phyloP scores from a whole-genome alignment of 768 basidiomycete genomes.

The Naganishia vishniacii region DNA sequence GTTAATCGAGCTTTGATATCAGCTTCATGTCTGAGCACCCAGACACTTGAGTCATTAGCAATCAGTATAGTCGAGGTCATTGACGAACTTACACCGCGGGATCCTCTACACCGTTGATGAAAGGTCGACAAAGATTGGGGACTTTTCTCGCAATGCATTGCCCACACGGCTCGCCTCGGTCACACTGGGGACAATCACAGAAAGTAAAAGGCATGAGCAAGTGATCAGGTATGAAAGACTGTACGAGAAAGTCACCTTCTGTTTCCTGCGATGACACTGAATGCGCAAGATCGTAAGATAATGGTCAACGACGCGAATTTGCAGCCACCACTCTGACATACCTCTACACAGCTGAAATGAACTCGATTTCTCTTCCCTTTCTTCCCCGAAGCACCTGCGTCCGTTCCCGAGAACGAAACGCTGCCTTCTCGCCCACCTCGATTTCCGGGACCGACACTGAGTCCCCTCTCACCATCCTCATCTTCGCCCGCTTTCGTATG shows the following conservation, averaged over 20 bases:
- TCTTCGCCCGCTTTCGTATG: background rate
- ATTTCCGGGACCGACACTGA: background rate
- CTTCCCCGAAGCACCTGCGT: conserved; percentile 9
- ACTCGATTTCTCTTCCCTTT: conserved; percentile 41
- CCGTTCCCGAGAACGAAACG: background rate
- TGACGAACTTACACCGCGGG: conserved; percentile 35
- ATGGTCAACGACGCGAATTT: background rate
- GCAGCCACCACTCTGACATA: background rate
- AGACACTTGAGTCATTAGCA: background rate
- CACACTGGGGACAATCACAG: conserved; percentile 27
- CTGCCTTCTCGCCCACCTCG: conserved; percentile 14
- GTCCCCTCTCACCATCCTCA: conserved; percentile 4
- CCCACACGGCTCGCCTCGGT: conserved; percentile 44
- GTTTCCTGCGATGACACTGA: conserved; percentile 41
- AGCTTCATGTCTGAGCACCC: conserved; percentile 35
- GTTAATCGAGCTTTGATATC: conserved; percentile 46
- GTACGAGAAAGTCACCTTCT: conserved; percentile 31
- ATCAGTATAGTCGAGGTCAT: background rate
- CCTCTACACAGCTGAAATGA: conserved; percentile 43
- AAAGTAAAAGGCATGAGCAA: background rate
- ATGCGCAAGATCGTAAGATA: background rate
- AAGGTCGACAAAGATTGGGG: conserved; percentile 48
- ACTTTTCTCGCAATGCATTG: conserved; percentile 49
- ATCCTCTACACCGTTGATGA: conserved; percentile 48
- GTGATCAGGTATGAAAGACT: background rate